Evolutionary conservation across 257 asterid species (phyloP).

Genomic region (Plectranthus barbatus): DNA sequence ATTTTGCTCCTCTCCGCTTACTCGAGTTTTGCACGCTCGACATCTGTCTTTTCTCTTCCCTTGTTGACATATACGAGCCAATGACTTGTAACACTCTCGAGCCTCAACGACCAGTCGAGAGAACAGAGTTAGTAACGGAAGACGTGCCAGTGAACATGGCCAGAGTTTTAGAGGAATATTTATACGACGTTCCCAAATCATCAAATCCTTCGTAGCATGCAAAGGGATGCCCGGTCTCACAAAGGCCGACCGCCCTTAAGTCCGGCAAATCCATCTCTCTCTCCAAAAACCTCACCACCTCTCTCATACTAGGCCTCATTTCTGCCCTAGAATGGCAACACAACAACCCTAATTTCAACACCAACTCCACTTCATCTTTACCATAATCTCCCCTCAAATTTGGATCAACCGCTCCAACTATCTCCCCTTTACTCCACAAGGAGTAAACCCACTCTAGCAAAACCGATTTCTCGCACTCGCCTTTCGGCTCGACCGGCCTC

Average conservation of each 20-base stretch:
- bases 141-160: slow-evolving; percentile 11
- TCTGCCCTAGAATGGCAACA: slow-evolving; percentile 40
- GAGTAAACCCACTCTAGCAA: slow-evolving; percentile 47
- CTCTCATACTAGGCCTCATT: slow-evolving; percentile 44
- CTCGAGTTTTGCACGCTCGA: no score
- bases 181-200: slow-evolving; percentile 26
- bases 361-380: slow-evolving; percentile 37
- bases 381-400: slow-evolving; percentile 28
- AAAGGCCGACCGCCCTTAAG: slow-evolving; percentile 20
- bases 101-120: slow-evolving; percentile 35
- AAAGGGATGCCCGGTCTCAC: slow-evolving; percentile 16
- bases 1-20: no score
- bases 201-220: slow-evolving; percentile 24
- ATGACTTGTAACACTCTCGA: neutral
- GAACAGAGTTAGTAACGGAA: slow-evolving; percentile 24
- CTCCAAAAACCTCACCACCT: slow-evolving; percentile 35
- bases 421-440: slow-evolving; percentile 34
- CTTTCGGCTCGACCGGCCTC: slow-evolving; percentile 46
- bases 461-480: slow-evolving; percentile 17
- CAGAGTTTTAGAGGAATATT: slow-evolving; percentile 17
- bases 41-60: no score
- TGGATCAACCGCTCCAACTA: slow-evolving; percentile 39
- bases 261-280: slow-evolving; percentile 40
- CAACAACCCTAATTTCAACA: slow-evolving; percentile 44
- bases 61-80: no score